These are phyloP conservation scores for Bothriochloa decipiens DNA, from an alignment of 176 grass and related monocot genomes.

Conservation along the genomic window DNA sequence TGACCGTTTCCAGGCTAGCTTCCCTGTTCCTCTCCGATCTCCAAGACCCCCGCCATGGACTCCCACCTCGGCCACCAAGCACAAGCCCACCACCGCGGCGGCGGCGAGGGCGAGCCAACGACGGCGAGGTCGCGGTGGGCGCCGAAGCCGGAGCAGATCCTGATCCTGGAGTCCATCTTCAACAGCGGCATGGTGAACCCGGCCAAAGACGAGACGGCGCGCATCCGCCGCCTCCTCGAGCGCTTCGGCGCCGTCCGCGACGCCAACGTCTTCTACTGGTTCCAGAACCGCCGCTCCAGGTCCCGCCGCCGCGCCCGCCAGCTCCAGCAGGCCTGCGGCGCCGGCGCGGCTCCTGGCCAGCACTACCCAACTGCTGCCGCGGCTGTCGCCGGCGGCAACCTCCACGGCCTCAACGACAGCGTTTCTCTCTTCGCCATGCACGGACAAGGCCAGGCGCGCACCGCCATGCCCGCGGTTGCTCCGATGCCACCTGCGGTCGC, in stretches of 20 bases:
- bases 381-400: not conserved
- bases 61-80: constrained; percentile 32
- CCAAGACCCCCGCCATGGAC: constrained; percentile 29
- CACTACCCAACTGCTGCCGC: not conserved
- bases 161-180: constrained; percentile 65
- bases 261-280: constrained; percentile 68
- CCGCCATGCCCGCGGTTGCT: not conserved
- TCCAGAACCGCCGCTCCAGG: constrained; percentile 63
- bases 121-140: constrained; percentile 52
- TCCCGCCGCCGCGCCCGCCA: constrained; percentile 58
- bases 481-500: not conserved
- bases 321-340: constrained; percentile 50
- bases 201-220: constrained; percentile 55
- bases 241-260: constrained; percentile 55
- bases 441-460: constrained; percentile 20
- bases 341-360: not conserved
- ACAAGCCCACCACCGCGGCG: not conserved
- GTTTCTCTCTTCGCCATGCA: constrained; percentile 25
- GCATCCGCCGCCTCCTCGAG: constrained; percentile 54
- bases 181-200: constrained; percentile 68
- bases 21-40: not conserved
- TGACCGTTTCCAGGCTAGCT: constrained; percentile 14
- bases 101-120: constrained; percentile 17
- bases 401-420: not conserved
- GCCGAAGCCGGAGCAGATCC: constrained; percentile 61